These are phyloP conservation scores for Penicillium steckii DNA, from an alignment of 495 filamentous ascomycete genomes.

Conservation along the genomic window DNA sequence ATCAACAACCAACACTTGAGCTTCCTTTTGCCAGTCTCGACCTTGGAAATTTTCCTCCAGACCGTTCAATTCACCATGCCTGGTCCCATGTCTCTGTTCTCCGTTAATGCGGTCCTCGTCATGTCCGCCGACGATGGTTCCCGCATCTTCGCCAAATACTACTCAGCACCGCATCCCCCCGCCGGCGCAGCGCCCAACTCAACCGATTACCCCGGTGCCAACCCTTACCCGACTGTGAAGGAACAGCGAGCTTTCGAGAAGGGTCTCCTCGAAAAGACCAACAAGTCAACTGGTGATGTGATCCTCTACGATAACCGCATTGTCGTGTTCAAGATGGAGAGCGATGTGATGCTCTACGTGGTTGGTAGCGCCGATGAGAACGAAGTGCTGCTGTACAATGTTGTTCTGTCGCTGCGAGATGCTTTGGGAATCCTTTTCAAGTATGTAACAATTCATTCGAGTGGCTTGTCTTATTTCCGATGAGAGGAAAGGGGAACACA, in stretches of 20 bases:
- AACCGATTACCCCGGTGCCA: slow-evolving; percentile 59
- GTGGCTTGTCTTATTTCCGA: neutral
- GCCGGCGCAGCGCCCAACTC: slow-evolving; percentile 49
- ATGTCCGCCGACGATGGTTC: slow-evolving; percentile 84
- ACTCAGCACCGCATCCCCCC: slow-evolving; percentile 78
- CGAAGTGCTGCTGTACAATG: slow-evolving; percentile 93
- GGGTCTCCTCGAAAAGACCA: slow-evolving; percentile 92
- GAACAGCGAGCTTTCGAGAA: slow-evolving; percentile 96
- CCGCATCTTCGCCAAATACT: slow-evolving; percentile 95
- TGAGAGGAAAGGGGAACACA: neutral
- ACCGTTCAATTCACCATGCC: slow-evolving; percentile 34
- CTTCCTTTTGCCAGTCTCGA: neutral
- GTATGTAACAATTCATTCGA: no score
- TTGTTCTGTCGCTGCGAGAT: slow-evolving; percentile 84
- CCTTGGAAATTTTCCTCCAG: slow-evolving; percentile 12
- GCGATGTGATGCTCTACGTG: slow-evolving; percentile 95
- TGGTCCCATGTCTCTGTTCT: slow-evolving; percentile 74
- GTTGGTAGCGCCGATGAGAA: slow-evolving; percentile 92
- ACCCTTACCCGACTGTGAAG: slow-evolving; percentile 87
- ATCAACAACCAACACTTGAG: slow-evolving; percentile 29
- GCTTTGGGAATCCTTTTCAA: slow-evolving; percentile 89
- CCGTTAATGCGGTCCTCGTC: slow-evolving; percentile 88
- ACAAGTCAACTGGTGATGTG: slow-evolving; percentile 91
- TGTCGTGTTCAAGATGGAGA: slow-evolving; percentile 96
- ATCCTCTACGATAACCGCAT: slow-evolving; percentile 94